These are phyloP conservation scores for Piper longum DNA, from an alignment of 164 flowering plant species.

Conservation along the genomic window DNA sequence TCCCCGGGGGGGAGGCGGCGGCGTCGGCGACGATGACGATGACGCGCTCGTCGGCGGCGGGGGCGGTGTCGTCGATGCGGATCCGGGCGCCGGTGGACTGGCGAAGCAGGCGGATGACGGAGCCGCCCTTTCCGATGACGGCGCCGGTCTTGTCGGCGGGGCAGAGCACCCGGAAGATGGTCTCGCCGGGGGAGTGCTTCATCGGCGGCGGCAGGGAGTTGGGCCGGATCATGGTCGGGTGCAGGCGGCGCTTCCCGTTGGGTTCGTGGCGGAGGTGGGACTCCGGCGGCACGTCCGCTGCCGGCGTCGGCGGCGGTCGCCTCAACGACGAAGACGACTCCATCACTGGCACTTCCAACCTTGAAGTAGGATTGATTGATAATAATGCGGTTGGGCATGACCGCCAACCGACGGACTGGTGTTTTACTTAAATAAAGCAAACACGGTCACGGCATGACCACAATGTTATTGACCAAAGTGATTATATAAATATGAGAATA, in stretches of 20 bases:
- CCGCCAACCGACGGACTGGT: no score
- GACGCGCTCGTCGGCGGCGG: constrained; percentile 22
- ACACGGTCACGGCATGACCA: no score
- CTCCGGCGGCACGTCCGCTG: constrained; percentile 2
- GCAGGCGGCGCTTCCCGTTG: constrained; percentile 10
- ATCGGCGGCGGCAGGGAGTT: constrained; percentile 9
- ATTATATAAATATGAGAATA: no score
- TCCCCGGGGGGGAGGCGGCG: constrained; percentile 1
- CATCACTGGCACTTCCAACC: not conserved
- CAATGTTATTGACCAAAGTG: no score
- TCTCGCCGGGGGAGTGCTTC: constrained; percentile 15
- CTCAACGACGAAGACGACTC: not conserved
- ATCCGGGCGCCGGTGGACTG: constrained; percentile 28
- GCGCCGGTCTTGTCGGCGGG: constrained; percentile 25
- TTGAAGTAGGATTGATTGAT: no score
- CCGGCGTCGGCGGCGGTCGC: not conserved
- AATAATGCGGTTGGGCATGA: no score
- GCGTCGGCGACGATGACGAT: constrained; percentile 16
- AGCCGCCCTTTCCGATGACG: constrained; percentile 29
- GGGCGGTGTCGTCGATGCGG: constrained; percentile 18
- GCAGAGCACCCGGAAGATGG: constrained; percentile 27
- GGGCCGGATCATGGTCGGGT: constrained; percentile 3
- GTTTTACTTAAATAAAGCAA: no score
- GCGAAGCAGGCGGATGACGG: constrained; percentile 25
- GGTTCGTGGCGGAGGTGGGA: constrained; percentile 3